Conservation (phyloP, 179 eudicot species). For the Beta lomatogona region DNA sequence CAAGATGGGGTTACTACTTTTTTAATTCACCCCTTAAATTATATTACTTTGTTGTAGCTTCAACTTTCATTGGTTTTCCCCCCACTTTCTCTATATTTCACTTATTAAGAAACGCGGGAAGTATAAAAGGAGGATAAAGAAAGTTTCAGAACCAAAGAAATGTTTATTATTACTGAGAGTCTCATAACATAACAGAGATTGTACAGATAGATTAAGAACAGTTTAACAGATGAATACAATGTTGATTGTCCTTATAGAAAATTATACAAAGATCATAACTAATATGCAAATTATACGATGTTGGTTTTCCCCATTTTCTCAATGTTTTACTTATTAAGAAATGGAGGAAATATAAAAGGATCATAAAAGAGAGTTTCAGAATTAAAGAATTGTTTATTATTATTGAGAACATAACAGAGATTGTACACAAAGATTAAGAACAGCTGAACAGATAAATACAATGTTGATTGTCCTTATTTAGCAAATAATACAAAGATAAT, state of each 20-base stretch:
- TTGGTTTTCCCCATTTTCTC: not conserved
- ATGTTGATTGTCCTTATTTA: not conserved
- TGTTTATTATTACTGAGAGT: conserved; percentile 1
- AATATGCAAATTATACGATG: conserved; percentile 29
- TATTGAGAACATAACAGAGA: not conserved
- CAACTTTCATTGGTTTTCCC: not conserved
- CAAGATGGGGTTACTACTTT: too few relatives aligned
- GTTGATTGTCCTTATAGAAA: not conserved
- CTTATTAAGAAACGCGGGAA: too few relatives aligned
- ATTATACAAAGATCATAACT: not conserved
- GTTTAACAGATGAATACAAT: not conserved
- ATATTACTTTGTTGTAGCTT: too few relatives aligned
- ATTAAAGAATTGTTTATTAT: not conserved
- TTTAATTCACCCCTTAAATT: too few relatives aligned
- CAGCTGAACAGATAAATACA: not conserved
- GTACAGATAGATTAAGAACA: not conserved
- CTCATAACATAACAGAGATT: conserved; percentile 2
- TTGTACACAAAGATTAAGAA: not conserved
- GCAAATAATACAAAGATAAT: not conserved
- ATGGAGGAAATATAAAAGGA: not conserved
- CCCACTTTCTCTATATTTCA: too few relatives aligned
- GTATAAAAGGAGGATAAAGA: not conserved
- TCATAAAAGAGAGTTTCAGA: not conserved
- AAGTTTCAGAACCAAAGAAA: not conserved
- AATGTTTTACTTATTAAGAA: too few relatives aligned